These are phyloP conservation scores for Pseudogymnoascus sp. DNA, from an alignment of 2,329 filamentous ascomycete genomes.

Conservation along the genomic window DNA sequence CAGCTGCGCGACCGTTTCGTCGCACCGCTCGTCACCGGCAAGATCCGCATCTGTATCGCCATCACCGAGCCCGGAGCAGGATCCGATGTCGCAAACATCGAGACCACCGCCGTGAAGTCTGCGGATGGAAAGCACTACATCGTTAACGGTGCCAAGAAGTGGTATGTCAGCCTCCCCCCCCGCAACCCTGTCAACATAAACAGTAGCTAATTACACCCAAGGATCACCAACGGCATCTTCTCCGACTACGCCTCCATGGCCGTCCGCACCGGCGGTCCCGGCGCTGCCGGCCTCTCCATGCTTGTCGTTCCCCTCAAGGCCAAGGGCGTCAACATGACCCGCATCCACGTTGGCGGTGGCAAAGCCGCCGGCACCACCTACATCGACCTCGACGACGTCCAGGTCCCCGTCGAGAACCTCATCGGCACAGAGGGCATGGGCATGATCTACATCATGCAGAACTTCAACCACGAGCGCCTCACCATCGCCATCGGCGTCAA, in stretches of 20 bases:
- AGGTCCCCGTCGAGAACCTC: conserved; percentile 60
- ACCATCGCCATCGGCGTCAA: conserved; percentile 57
- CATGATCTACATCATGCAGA: conserved; percentile 68
- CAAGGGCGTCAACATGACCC: conserved; percentile 58
- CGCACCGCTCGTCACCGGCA: conserved; percentile 57
- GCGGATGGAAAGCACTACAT: conserved; percentile 58
- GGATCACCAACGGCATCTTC: conserved; percentile 66
- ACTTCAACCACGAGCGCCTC: conserved; percentile 72
- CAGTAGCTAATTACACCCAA: conserved; percentile 17
- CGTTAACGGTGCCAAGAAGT: conserved; percentile 68
- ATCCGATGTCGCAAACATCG: conserved; percentile 64
- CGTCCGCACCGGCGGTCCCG: conserved; percentile 55
- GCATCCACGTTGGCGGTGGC: conserved; percentile 58
- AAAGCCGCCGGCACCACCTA: conserved; percentile 61
- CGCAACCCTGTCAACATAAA: background rate
- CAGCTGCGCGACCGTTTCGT: conserved; percentile 57
- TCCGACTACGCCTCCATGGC: conserved; percentile 61
- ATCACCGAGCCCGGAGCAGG: conserved; percentile 72
- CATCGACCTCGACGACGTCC: conserved; percentile 68
- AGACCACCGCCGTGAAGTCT: conserved; percentile 55
- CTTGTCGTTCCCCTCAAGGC: conserved; percentile 62
- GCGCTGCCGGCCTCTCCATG: conserved; percentile 58
- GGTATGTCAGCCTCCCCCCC: conserved; percentile 31
- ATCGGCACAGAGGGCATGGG: conserved; percentile 61
- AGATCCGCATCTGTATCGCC: conserved; percentile 63